phyloP scores from a whole-genome alignment of 2,329 filamentous ascomycete species.

The Nemania sp. region DNA sequence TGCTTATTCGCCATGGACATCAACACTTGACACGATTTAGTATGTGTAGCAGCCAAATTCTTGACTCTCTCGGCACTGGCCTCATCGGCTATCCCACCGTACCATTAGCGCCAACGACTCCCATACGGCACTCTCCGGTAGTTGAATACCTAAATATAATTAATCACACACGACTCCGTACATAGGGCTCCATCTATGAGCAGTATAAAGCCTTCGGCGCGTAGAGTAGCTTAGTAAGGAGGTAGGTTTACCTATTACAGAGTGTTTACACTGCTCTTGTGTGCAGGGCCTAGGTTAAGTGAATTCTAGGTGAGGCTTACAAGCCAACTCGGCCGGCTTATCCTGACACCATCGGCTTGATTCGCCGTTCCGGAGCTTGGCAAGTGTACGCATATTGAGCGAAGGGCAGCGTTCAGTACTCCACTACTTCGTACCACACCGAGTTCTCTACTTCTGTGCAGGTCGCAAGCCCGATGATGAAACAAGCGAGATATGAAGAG shows the following conservation, averaged over 20 bases:
- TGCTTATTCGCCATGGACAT: neutral
- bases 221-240: neutral
- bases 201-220: conserved; percentile 11
- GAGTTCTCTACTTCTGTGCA: no score
- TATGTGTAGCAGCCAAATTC: neutral
- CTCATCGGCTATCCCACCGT: conserved; percentile 18
- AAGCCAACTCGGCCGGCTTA: conserved; percentile 4
- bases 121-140: conserved; percentile 1
- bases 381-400: conserved; percentile 5
- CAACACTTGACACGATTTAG: neutral
- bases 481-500: neutral
- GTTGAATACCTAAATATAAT: conserved; percentile 12
- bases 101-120: conserved; percentile 19
- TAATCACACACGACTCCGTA: neutral
- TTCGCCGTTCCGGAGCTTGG: conserved; percentile 21
- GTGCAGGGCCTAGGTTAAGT: no score
- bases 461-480: conserved; percentile 1
- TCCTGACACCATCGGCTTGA: conserved; percentile 3
- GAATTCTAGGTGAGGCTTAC: conserved; percentile 15
- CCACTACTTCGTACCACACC: no score
- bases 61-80: conserved; percentile 11
- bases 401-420: neutral
- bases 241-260: no score
- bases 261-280: no score
- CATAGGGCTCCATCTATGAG: neutral